A percentile compares a stretch with the other conserved stretches of the same genome.
Evolutionary conservation across 345 rosid species (phyloP).

Genomic region (Euphorbia peplus): DNA sequence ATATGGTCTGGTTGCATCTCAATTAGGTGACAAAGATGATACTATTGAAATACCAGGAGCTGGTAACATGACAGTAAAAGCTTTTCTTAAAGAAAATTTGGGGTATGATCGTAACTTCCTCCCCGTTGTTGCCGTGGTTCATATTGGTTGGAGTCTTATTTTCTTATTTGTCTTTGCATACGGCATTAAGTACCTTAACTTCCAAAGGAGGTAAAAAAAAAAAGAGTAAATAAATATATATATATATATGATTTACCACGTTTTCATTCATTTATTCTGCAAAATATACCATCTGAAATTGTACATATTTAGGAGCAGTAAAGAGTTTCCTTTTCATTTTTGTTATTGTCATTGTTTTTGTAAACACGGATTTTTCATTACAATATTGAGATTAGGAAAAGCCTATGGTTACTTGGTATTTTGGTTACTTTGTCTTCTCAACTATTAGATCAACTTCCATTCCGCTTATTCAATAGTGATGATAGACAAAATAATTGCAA

Average conservation of each 20-base stretch:
- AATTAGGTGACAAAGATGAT: constrained; percentile 51
- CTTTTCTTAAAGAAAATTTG: constrained; percentile 39
- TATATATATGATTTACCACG: not conserved
- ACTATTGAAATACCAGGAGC: constrained; percentile 42
- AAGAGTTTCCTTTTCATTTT: too few relatives aligned
- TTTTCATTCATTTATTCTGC: not conserved
- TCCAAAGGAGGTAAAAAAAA: constrained; percentile 46
- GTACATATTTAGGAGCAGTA: not conserved
- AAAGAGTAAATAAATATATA: not conserved
- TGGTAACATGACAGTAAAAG: constrained; percentile 25
- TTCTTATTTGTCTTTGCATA: constrained; percentile 48
- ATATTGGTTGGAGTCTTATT: constrained; percentile 46
- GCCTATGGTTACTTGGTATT: too few relatives aligned
- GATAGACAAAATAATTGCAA: too few relatives aligned
- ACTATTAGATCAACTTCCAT: too few relatives aligned
- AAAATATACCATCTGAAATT: not conserved
- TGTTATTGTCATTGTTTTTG: too few relatives aligned
- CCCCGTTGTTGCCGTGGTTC: constrained; percentile 54
- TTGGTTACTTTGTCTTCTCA: too few relatives aligned
- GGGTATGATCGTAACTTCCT: constrained; percentile 62
- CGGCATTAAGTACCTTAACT: constrained; percentile 57
- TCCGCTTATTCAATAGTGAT: too few relatives aligned
- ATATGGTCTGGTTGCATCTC: constrained; percentile 71
- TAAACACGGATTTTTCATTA: too few relatives aligned
- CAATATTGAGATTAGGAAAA: too few relatives aligned